Conservation (phyloP, 768 basidiomycete species). For the Panellus pusillus region DNA sequence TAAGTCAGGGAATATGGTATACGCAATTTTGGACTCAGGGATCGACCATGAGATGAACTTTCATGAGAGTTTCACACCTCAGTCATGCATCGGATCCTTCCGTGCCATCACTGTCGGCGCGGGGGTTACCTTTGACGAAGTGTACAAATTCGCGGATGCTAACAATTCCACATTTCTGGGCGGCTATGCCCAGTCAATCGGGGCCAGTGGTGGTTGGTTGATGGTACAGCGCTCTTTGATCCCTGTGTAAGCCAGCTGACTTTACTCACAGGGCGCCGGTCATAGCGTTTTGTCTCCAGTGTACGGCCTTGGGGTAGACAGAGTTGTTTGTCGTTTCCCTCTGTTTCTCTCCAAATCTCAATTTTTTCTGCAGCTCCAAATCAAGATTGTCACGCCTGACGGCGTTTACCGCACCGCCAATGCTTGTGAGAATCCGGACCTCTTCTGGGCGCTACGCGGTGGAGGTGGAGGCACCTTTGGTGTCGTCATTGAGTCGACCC, state of each 20-base stretch:
- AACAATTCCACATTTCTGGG: slow-evolving; percentile 18
- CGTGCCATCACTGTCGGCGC: background rate
- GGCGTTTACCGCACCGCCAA: slow-evolving; percentile 39
- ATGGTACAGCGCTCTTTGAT: background rate
- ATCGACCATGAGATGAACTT: too few relatives aligned
- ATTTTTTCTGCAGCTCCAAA: slow-evolving; percentile 23
- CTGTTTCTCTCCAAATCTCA: too few relatives aligned
- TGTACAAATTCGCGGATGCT: slow-evolving; percentile 21
- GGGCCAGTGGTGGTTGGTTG: slow-evolving; percentile 33
- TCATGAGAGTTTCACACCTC: too few relatives aligned
- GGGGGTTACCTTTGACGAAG: slow-evolving; percentile 11
- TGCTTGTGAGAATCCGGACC: slow-evolving; percentile 38
- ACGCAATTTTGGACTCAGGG: too few relatives aligned
- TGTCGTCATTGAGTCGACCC: slow-evolving; percentile 15
- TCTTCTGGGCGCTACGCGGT: slow-evolving; percentile 46
- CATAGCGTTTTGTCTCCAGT: slow-evolving; percentile 29
- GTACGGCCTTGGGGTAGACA: slow-evolving; percentile 34
- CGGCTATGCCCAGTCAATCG: slow-evolving; percentile 27
- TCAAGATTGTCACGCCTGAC: slow-evolving; percentile 43
- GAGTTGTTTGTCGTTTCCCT: slow-evolving; percentile 10
- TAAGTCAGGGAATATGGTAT: too few relatives aligned
- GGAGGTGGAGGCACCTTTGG: slow-evolving; percentile 40
- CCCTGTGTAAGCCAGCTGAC: too few relatives aligned
- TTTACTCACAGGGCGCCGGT: slow-evolving; percentile 38
- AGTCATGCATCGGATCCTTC: too few relatives aligned